phyloP scores from a whole-genome alignment of 768 basidiomycete genomes.

The Gautieria morchelliformis region DNA sequence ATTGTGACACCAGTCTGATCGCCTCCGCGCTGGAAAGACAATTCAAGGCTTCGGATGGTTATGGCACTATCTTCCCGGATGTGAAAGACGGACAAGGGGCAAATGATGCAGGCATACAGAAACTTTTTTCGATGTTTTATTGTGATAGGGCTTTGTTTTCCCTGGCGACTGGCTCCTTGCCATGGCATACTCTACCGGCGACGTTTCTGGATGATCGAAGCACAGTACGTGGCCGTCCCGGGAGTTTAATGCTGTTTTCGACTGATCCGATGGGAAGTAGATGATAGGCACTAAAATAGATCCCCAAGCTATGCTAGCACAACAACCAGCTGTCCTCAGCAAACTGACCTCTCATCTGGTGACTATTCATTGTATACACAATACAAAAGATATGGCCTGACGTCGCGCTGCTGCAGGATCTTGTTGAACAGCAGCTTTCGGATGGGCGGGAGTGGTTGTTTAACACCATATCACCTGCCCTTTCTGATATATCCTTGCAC shows the following conservation, averaged over 20 bases:
- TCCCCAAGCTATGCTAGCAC: slow-evolving; percentile 25
- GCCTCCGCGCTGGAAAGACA: slow-evolving; percentile 41
- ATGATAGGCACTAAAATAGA: slow-evolving; percentile 28
- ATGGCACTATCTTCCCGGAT: slow-evolving; percentile 39
- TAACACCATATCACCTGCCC: slow-evolving; percentile 39
- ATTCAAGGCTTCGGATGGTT: slow-evolving; percentile 38
- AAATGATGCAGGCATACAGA: slow-evolving; percentile 38
- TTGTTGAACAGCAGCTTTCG: slow-evolving; percentile 34
- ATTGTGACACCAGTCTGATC: slow-evolving; percentile 52
- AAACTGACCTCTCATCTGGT: slow-evolving; percentile 41
- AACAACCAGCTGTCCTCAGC: slow-evolving; percentile 25
- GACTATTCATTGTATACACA: neutral
- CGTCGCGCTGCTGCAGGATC: slow-evolving; percentile 15
- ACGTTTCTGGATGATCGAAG: slow-evolving; percentile 42
- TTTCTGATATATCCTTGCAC: slow-evolving; percentile 45
- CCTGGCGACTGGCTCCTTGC: slow-evolving; percentile 30
- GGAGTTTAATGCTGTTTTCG: slow-evolving; percentile 9
- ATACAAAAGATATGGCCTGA: too few relatives aligned
- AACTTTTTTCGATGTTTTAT: slow-evolving; percentile 38
- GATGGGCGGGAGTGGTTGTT: slow-evolving; percentile 52
- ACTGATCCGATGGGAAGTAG: slow-evolving; percentile 15
- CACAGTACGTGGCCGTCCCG: slow-evolving; percentile 24
- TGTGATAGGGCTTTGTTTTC: slow-evolving; percentile 35
- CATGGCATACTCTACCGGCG: slow-evolving; percentile 38
- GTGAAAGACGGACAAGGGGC: slow-evolving; percentile 24